Evolutionary conservation across 768 basidiomycete genomes (phyloP).

Genomic region (Boletus subparvulus): DNA sequence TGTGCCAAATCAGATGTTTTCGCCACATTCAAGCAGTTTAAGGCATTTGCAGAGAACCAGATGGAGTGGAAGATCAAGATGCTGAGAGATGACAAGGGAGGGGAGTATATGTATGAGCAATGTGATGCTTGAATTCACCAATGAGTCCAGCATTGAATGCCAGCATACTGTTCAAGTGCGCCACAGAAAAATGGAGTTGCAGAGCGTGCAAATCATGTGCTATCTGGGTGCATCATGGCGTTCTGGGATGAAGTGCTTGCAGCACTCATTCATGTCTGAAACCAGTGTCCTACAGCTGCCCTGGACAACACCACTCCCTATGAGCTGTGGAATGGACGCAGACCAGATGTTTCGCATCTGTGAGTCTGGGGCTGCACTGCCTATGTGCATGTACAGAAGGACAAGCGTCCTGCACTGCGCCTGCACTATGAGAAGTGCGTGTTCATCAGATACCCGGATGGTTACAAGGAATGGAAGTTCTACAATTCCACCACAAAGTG

Average conservation of each 20-base stretch:
- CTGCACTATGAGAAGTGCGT: too few species aligned
- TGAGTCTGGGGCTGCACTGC: too few species aligned
- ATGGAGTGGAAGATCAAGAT: constrained; percentile 11
- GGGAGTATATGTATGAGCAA: constrained; percentile 32
- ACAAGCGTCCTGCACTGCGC: too few species aligned
- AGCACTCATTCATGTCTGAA: constrained; percentile 26
- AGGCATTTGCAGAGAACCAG: constrained; percentile 14
- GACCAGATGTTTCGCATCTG: too few species aligned
- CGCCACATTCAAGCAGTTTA: too few species aligned
- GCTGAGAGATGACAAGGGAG: constrained; percentile 30
- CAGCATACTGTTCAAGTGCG: neutral
- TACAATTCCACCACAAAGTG: too few species aligned
- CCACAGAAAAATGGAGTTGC: constrained; percentile 4
- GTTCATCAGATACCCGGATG: too few species aligned
- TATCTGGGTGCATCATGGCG: neutral
- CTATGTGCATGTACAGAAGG: too few species aligned
- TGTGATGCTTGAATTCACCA: constrained; percentile 19
- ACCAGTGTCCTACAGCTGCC: constrained; percentile 6
- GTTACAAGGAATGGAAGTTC: too few species aligned
- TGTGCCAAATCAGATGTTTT: too few species aligned
- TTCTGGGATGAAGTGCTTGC: constrained; percentile 18
- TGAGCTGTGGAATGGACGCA: too few species aligned
- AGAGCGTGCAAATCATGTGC: neutral
- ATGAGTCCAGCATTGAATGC: constrained; percentile 19
- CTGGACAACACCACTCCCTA: too few species aligned